Conservation (phyloP, 1,284 basidiomycete genomes). For the Caloboletus inedulis region DNA sequence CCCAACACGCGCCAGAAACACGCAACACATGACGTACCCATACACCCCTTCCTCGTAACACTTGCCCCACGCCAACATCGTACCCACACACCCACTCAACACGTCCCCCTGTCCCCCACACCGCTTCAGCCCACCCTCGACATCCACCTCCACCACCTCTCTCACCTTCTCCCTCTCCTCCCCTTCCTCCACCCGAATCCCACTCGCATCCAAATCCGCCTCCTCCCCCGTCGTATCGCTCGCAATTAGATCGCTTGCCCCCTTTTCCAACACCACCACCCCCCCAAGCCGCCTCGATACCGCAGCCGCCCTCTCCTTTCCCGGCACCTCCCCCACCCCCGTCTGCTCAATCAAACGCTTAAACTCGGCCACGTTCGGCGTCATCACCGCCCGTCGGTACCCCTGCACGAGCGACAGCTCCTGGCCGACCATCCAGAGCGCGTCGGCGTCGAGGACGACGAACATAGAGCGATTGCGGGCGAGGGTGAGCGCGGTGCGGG, state of each 20-base stretch:
- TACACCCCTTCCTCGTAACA: conserved; percentile 84
- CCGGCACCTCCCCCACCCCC: conserved; percentile 52
- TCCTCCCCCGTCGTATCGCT: conserved; percentile 57
- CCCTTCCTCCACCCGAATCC: conserved; percentile 37
- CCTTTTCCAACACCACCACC: conserved; percentile 92
- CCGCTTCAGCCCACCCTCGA: conserved; percentile 81
- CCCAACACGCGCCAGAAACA: background rate
- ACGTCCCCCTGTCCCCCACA: conserved; percentile 97
- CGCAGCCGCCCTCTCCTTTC: conserved; percentile 50
- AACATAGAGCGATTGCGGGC: conserved; percentile 69
- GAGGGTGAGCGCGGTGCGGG: conserved; percentile 53
- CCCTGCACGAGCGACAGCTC: conserved; percentile 75
- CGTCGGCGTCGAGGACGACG: conserved; percentile 93
- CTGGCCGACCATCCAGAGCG: conserved; percentile 74
- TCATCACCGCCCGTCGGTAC: conserved; percentile 79
- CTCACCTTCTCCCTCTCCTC: conserved; percentile 40
- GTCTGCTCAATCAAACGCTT: conserved; percentile 75
- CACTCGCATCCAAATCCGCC: conserved; percentile 42
- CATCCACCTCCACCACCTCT: conserved; percentile 65
- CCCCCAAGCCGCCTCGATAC: conserved; percentile 79
- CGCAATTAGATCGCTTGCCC: conserved; percentile 67
- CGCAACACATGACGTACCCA: conserved; percentile 44
- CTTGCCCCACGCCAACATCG: conserved; percentile 92
- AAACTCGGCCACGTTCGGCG: conserved; percentile 96
- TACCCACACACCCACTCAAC: conserved; percentile 81